Conservation (phyloP, 192 early-diverging fungal genomes). For the Mortierella claussenii region DNA sequence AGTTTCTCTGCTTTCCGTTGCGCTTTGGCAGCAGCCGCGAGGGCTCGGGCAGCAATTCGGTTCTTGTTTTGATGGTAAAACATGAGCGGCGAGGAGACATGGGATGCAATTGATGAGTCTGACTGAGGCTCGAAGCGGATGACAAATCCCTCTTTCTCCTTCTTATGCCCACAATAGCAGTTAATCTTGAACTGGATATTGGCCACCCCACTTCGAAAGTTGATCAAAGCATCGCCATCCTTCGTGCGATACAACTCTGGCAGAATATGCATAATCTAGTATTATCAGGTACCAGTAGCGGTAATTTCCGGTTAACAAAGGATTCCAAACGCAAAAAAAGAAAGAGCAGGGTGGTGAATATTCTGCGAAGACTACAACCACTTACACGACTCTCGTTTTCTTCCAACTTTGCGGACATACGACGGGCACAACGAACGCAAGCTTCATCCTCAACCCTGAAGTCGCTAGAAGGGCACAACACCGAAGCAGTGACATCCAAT, state of each 20-base stretch:
- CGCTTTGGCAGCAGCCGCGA: slow-evolving; percentile 31
- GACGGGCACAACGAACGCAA: slow-evolving; percentile 40
- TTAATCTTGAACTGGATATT: slow-evolving; percentile 51
- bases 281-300: too few species aligned
- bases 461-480: slow-evolving; percentile 33
- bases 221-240: slow-evolving; percentile 39
- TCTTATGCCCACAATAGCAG: slow-evolving; percentile 50
- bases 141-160: slow-evolving; percentile 46
- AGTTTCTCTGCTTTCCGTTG: slow-evolving; percentile 34
- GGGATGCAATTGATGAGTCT: slow-evolving; percentile 24
- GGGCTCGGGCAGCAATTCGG: slow-evolving; percentile 30
- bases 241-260: slow-evolving; percentile 40
- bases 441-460: slow-evolving; percentile 42
- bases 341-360: neutral
- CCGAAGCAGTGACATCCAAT: slow-evolving; percentile 15
- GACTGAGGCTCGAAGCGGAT: slow-evolving; percentile 41
- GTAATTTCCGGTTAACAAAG: too few species aligned
- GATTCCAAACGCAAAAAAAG: too few species aligned
- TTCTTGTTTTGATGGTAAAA: slow-evolving; percentile 55
- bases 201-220: slow-evolving; percentile 40
- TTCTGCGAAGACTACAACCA: neutral
- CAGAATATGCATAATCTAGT: slow-evolving; percentile 38
- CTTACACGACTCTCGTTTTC: slow-evolving; percentile 43
- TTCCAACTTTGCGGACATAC: slow-evolving; percentile 49
- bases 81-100: slow-evolving; percentile 38